These are phyloP conservation scores for Bisporella sp. DNA, from an alignment of 2,329 filamentous ascomycete genomes.

Conservation along the genomic window DNA sequence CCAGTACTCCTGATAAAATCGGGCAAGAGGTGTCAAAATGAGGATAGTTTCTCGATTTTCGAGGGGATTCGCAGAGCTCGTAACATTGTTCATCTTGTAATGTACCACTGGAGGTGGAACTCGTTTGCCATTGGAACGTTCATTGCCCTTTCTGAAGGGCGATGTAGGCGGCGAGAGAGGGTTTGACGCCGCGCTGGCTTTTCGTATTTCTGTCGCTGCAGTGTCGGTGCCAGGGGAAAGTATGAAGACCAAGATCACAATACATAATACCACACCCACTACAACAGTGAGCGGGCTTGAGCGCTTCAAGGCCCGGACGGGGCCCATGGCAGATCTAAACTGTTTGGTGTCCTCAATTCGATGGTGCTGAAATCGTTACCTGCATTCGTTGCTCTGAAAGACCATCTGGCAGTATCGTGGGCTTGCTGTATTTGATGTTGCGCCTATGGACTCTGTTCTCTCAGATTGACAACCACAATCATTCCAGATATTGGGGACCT, in stretches of 20 bases:
- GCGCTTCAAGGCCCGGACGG: conserved; percentile 67
- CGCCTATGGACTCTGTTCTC: no score
- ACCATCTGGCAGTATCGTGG: neutral
- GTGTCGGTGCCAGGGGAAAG: conserved; percentile 44
- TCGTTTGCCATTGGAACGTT: conserved; percentile 44
- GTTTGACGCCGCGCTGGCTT: conserved; percentile 55
- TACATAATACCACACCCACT: conserved; percentile 63
- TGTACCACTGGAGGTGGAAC: conserved; percentile 79
- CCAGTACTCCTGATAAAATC: conserved; percentile 95
- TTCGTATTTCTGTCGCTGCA: conserved; percentile 39
- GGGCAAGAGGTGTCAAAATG: conserved; percentile 84
- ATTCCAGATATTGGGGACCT: no score
- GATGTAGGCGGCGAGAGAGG: conserved; percentile 68
- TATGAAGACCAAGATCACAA: conserved; percentile 64
- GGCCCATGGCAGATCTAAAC: conserved; percentile 40
- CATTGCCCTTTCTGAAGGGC: conserved; percentile 60
- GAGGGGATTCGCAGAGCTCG: conserved; percentile 68
- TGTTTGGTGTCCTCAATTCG: conserved; percentile 22
- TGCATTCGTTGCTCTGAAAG: no score
- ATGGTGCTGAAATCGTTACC: conserved; percentile 1
- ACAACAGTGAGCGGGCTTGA: conserved; percentile 70
- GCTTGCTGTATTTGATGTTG: no score
- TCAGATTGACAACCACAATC: no score
- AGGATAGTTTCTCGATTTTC: conserved; percentile 79
- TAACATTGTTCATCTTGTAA: conserved; percentile 94